These are phyloP conservation scores for Mucor sp. DNA, from an alignment of 371 early-diverging fungal species.

Conservation along the genomic window DNA sequence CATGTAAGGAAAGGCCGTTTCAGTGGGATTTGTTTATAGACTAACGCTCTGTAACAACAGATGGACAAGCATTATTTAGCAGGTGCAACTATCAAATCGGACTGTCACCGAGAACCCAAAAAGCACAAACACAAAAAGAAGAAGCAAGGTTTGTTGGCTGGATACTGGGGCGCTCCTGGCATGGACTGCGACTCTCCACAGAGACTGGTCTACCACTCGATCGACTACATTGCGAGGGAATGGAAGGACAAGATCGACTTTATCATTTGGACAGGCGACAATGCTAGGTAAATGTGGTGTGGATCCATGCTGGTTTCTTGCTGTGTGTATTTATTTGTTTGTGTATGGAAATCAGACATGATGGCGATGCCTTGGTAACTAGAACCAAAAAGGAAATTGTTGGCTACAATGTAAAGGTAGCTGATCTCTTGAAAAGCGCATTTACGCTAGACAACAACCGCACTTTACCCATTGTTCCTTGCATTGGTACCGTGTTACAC, in stretches of 20 bases:
- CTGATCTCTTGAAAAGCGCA: conserved; percentile 19
- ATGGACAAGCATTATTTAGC: conserved; percentile 54
- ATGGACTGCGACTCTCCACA: conserved; percentile 71
- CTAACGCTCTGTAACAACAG: conserved; percentile 11
- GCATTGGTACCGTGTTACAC: conserved; percentile 31
- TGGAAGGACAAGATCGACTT: conserved; percentile 66
- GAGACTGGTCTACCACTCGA: conserved; percentile 60
- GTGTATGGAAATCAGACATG: conserved; percentile 54
- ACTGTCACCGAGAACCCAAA: conserved; percentile 54
- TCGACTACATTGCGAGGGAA: conserved; percentile 57
- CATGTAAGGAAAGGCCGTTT: conserved; percentile 40
- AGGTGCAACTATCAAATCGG: conserved; percentile 57
- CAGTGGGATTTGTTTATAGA: not conserved
- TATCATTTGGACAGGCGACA: conserved; percentile 80
- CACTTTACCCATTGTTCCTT: conserved; percentile 53
- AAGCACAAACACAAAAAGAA: conserved; percentile 26
- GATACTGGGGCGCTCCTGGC: conserved; percentile 62
- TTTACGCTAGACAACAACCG: conserved; percentile 21
- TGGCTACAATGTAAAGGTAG: conserved; percentile 44
- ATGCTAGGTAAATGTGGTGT: conserved; percentile 56
- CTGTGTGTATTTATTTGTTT: not conserved
- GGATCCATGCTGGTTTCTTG: not conserved
- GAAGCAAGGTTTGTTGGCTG: conserved; percentile 29
- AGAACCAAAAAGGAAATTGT: conserved; percentile 64
- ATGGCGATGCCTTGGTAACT: conserved; percentile 63